Base-by-base conservation (phyloP, 331 rosid genomes). In the Rosa hybrid region DNA sequence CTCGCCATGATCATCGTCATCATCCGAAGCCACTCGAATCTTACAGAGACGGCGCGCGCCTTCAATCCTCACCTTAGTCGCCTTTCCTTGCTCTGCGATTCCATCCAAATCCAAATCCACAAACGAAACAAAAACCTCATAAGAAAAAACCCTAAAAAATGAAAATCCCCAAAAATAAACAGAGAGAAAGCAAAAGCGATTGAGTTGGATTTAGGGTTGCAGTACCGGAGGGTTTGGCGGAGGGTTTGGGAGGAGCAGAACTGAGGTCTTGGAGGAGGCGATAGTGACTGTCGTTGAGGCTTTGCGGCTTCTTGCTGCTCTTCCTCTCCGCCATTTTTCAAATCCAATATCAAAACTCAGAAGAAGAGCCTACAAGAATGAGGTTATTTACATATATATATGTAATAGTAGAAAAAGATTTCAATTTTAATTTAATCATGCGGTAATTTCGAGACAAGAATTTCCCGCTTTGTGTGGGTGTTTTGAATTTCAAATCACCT, bases 41-140 rank as follows among this genome's bases (percentile, higher is more conserved):
- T 91, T 95, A 83, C 96, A 95, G 11, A 95, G 90, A 48, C 98
- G 98, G 46, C 97, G 97, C 1, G 92, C 85, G 30, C 99, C 98
- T 77, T 78, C 82, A 68, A 93, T 83, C 78, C 86, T 91, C 79
- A 91, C 90, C 92, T 90, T 95, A 7, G 50, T 68, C 51, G 83
- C 85, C 82, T 83, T 83, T 44, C 72, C 88, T 60, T 82, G 87
- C 70, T 68, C 91, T 89, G 49, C 39, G 78, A 84, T 25, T 46
- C 72, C 34, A 74, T 13, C 45, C 65, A 11, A 51, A 74, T 13
- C 45, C 65, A 11, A 51, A 51, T 30, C 41, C n/a, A 4, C 23
- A n/a, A 50, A 20, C 12, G 71, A 62, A 30, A 18, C 2, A 12
- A 4, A 68, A 63, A 78, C 9, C 69, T 12, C 13, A 30, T 71